Evolutionary conservation across 768 basidiomycete genomes (phyloP), one percentile per base, ranked within the genome.

Genomic region (Fibroporia radiculosa): DNA sequence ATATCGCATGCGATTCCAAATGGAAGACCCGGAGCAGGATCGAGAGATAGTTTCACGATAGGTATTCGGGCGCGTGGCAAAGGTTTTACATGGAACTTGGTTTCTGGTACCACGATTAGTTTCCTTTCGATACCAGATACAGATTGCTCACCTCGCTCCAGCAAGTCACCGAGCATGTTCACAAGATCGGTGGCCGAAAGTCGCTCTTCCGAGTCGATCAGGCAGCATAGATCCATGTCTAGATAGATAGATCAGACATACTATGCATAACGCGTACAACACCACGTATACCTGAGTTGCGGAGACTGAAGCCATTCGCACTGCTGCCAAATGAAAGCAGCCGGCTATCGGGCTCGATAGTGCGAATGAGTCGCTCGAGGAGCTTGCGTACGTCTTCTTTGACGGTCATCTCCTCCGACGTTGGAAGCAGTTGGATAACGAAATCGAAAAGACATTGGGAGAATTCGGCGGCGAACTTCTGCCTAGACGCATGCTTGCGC

Each of bases 171-270:
- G 35, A 97, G 77, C 80, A 89, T 85, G 50, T 84, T 89, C 53
- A 99, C 95, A 34, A 98, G 78, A 73, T 97, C 89, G 32, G 84
- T 74, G 11, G 95, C 84, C 26, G 84, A 75, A 52, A 78, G 79
- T 47, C 71, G 86, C 65, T 82, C 82, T 46, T 82, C 76, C 7
- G 88, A 85, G 64, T 95, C 90, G 62, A 96, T 90, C 61, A 99
- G 75, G 65, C 93, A 97, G 62, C 93, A 97, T 26, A 99, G 70
- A 67, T 99, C 95, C 95, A 99, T 98, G 66, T 99, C 95, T 97
- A 33, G 7, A 19, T 19, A 14, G 20, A 20, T 32, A 43, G 42
- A 13, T 10, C 11, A 12, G 16, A 36, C 6, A 36, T 6, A 26
- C 19, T 12, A 18, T 12, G 24, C 25, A 23, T 7, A 7, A 13